Evolutionary conservation across 1,284 basidiomycete genomes (phyloP).

Genomic region (Pyrrhoderma lamaoense): DNA sequence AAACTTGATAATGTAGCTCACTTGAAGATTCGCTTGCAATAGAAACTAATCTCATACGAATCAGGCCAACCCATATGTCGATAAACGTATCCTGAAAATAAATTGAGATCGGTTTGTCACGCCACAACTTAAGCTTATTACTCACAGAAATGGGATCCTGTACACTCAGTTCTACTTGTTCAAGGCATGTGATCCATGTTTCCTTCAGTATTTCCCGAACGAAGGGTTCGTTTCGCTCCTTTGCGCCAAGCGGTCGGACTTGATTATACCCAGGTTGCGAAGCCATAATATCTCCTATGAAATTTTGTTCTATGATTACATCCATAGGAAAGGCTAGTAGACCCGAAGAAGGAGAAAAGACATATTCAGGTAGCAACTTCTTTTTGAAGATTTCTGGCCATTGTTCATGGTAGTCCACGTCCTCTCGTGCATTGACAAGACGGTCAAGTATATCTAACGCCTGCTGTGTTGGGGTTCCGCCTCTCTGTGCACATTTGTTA

Average conservation of each 20-base stretch:
- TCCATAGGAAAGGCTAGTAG: constrained; percentile 47
- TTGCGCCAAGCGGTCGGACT: constrained; percentile 47
- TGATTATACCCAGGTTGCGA: constrained; percentile 44
- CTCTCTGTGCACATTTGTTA: background rate
- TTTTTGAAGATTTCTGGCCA: constrained; percentile 35
- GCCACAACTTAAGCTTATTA: constrained; percentile 9
- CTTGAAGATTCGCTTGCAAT: background rate
- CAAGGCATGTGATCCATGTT: constrained; percentile 48
- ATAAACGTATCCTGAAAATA: constrained; percentile 30
- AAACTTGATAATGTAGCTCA: background rate
- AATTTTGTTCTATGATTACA: constrained; percentile 31
- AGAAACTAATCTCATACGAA: constrained; percentile 35
- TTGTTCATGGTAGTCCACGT: constrained; percentile 4
- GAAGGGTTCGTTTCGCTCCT: constrained; percentile 45
- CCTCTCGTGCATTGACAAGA: constrained; percentile 13
- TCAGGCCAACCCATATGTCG: constrained; percentile 36
- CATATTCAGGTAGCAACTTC: constrained; percentile 43
- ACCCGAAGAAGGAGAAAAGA: constrained; percentile 54
- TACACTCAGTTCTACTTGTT: constrained; percentile 35
- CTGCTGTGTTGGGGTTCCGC: constrained; percentile 8
- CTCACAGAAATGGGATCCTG: constrained; percentile 36
- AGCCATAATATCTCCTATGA: constrained; percentile 24
- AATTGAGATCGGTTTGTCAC: constrained; percentile 7
- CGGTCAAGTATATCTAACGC: constrained; percentile 18
- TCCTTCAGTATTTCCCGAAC: constrained; percentile 46